Evolutionary conservation across 768 basidiomycete species (phyloP), one percentile per base, ranked within the genome.

Genomic region (Dacryopinax primogenitus): DNA sequence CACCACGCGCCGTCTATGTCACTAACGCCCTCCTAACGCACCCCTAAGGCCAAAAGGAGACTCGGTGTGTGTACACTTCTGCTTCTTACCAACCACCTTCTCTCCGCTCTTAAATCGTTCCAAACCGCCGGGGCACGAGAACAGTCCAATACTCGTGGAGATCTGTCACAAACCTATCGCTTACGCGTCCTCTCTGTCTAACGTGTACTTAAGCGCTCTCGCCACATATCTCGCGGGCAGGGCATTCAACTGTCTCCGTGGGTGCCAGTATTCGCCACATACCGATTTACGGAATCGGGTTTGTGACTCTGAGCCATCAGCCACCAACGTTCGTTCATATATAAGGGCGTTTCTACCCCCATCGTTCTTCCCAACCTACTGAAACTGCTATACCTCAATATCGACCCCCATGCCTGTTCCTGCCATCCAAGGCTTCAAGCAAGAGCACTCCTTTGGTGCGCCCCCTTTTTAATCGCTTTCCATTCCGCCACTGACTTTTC

Each of bases 381-480:
- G 26, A 23, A 58, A 28, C 51, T 58, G 3, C 51, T 30, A 23
- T 21, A 37, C 11, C 36, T 18, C 36, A 15, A 12, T 7, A 47
- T 47, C 37, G 11, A 32, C 51, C 51, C 15, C 30, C 11, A 58
- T 58, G 51, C 51, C 51, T 30, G 51, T 58, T 30, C 51, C 51
- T 7, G 12, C 51, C 13, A 58, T 28, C 51, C 51, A 58, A 30
- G 51, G 51, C 18, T 58, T 58, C 51, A 58, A 58, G 30, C 51
- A 58, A 30, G 51, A 58, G 26, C 51, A 58, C 51, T 58, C 51
- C 30, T 58, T 58, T 30, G 51, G 51, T 58, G 32, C 18, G 51
- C 26, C 51, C 9, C 13, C 2, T 21, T 58, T 21, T 6, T 21
- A 15, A 15, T 6, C 45, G 7, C 7, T 13, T 11, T 7, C 32